Base-by-base conservation (phyloP, 495 filamentous ascomycete species). In the Xylaria longipes region DNA sequence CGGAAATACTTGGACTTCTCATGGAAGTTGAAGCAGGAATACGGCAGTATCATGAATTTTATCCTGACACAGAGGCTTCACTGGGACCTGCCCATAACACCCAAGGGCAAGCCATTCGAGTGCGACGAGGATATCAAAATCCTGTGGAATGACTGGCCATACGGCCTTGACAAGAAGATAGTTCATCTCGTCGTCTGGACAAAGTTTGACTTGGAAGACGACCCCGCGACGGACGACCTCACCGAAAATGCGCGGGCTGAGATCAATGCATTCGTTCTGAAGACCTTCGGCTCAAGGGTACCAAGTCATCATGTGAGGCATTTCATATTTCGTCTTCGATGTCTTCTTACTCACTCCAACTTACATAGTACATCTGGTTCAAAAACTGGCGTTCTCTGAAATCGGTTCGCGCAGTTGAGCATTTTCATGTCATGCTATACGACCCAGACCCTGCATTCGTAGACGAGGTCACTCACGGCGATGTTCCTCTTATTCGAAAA, bases 371-470 rank as follows among this genome's bases (percentile, higher is more conserved):
- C 45, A 86, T 92, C 56, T 97, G 94, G 94, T 97, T 97, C 84
- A 94, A 91, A 84, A 97, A 97, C 76, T 97, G 94, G 94, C 86
- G 83, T 64, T 87, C 86, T 3, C 82, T 97, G 71, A 97, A 97
- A 80, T 92, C 89, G 3, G 87, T 97, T 15, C 88, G 93, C 72
- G 88, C 91, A n/a, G 87, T 97, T n/a, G 94, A 97, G 84, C 94
- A 97, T 77, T 96, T 97, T 80, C 94, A 97, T 80, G 92, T 97
- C 76, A 94, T 97, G 93, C 82, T 97, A 56, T 90, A 88, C 79
- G 85, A 92, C 61, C 90, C 94, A 5, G 89, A 93, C 77, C 83
- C 84, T 58, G 86, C 82, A 43, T 93, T 95, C 71, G 76, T 97
- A 41, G 80, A 85, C 71, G 85, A 91, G 71, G 88, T 97, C 73